phyloP scores from a whole-genome alignment of 257 asterid genomes.

The Penstemon barbatus region DNA sequence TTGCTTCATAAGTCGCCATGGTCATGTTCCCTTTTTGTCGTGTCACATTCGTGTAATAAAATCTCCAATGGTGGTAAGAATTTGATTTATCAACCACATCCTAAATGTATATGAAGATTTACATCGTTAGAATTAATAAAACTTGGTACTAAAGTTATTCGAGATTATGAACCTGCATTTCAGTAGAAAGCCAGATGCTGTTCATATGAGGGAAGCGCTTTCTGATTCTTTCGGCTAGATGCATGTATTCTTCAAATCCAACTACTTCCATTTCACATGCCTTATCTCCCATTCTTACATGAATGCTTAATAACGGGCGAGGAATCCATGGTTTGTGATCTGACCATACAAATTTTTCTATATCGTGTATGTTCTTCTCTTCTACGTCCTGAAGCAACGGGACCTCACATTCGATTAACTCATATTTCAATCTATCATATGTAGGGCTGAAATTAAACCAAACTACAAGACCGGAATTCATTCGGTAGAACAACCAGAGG shows the following conservation, averaged over 20 bases:
- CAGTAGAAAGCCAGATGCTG: slow-evolving; percentile 90
- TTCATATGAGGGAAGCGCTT: slow-evolving; percentile 70
- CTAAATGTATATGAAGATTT: slow-evolving; percentile 32
- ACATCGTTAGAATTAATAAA: background rate
- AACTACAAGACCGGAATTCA: too few relatives aligned
- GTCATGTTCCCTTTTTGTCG: slow-evolving; percentile 82
- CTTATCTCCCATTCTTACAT: slow-evolving; percentile 94
- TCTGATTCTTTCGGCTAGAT: slow-evolving; percentile 63
- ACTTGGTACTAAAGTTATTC: background rate
- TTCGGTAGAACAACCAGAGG: too few relatives aligned
- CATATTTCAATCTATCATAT: background rate
- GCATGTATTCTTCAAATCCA: slow-evolving; percentile 79
- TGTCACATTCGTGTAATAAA: slow-evolving; percentile 77
- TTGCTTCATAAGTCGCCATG: slow-evolving; percentile 87
- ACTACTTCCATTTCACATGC: slow-evolving; percentile 95
- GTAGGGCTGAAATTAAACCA: too few relatives aligned
- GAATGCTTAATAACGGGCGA: slow-evolving; percentile 82
- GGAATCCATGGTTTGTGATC: slow-evolving; percentile 81
- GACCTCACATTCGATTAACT: background rate
- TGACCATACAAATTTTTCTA: slow-evolving; percentile 86
- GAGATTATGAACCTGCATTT: slow-evolving; percentile 77
- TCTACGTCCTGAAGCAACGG: slow-evolving; percentile 37
- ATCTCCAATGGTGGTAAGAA: slow-evolving; percentile 56
- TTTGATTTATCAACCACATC: slow-evolving; percentile 72
- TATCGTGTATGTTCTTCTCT: slow-evolving; percentile 33